Percentiles rank a stretch among this genome's conserved stretches.
Evolutionary conservation across 257 asterid genomes (phyloP).

Genomic region (Thymus mandschuricus): DNA sequence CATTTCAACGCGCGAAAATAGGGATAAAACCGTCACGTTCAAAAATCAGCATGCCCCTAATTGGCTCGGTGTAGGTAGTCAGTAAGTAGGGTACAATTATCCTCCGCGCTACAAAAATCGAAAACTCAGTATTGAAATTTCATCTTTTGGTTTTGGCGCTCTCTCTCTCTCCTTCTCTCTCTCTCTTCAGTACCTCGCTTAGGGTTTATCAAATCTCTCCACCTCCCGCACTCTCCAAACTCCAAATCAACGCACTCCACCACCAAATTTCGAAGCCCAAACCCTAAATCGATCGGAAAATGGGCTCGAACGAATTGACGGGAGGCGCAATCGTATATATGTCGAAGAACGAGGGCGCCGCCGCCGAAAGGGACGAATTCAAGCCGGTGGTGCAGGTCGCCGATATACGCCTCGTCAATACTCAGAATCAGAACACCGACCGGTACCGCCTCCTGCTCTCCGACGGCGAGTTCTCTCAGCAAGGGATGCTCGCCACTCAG

Average conservation of each 20-base stretch:
- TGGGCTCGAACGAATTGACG: constrained; percentile 56
- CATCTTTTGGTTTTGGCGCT: constrained; percentile 40
- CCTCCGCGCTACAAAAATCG: constrained; percentile 7
- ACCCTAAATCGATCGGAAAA: constrained; percentile 19
- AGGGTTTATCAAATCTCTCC: constrained; percentile 49
- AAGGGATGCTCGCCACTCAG: constrained; percentile 92
- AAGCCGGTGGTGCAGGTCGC: constrained; percentile 75
- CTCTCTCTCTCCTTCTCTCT: not conserved
- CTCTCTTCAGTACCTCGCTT: constrained; percentile 20
- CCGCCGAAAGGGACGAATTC: constrained; percentile 31
- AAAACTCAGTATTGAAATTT: not conserved
- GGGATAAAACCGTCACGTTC: not conserved
- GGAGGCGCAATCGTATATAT: constrained; percentile 64
- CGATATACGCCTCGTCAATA: constrained; percentile 54
- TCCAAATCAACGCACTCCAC: not conserved
- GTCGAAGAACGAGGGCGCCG: constrained; percentile 36
- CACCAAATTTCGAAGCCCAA: constrained; percentile 2
- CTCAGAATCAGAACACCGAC: constrained; percentile 54
- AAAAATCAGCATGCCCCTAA: not conserved
- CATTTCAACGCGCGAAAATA: no score
- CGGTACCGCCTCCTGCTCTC: constrained; percentile 72
- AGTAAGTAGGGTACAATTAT: constrained; percentile 5
- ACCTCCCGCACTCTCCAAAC: constrained; percentile 9
- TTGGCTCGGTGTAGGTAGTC: constrained; percentile 32
- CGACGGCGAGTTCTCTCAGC: constrained; percentile 65